Evolutionary conservation across 371 early-diverging fungal species (phyloP).

Genomic region (Saksenaea vasiformis): DNA sequence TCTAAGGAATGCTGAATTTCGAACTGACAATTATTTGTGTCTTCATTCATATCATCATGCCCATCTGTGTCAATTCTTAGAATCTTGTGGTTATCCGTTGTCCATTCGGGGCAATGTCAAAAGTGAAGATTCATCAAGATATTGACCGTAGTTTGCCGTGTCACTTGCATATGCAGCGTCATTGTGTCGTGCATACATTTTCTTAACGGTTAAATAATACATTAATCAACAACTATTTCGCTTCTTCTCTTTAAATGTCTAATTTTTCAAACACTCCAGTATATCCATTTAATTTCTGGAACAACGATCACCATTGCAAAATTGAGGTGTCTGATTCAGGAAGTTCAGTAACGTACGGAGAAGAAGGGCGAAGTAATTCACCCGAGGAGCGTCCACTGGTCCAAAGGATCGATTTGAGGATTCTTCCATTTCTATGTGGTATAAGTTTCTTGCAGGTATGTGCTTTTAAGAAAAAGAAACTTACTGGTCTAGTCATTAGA

Average conservation of each 20-base stretch:
- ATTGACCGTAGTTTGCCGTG: too few species aligned
- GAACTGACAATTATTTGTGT: too few species aligned
- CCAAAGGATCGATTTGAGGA: constrained; percentile 34
- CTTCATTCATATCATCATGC: too few species aligned
- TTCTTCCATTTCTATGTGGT: constrained; percentile 38
- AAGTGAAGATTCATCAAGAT: too few species aligned
- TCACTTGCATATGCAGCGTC: too few species aligned
- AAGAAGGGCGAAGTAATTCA: neutral
- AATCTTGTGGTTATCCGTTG: too few species aligned
- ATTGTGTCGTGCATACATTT: too few species aligned
- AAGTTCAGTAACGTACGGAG: neutral
- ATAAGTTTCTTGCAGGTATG: constrained; percentile 43
- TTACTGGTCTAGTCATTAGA: neutral
- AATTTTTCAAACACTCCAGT: neutral
- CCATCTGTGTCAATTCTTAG: too few species aligned
- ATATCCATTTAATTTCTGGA: neutral
- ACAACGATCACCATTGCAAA: neutral
- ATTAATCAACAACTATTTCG: too few species aligned
- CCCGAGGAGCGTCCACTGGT: constrained; percentile 31
- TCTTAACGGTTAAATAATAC: too few species aligned
- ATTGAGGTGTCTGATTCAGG: neutral
- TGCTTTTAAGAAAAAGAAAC: neutral
- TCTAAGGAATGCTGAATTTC: too few species aligned
- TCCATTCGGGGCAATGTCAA: too few species aligned
- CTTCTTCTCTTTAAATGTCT: neutral